Base-by-base conservation (phyloP, 2,329 filamentous ascomycete species). In the Clarireedia sp. region DNA sequence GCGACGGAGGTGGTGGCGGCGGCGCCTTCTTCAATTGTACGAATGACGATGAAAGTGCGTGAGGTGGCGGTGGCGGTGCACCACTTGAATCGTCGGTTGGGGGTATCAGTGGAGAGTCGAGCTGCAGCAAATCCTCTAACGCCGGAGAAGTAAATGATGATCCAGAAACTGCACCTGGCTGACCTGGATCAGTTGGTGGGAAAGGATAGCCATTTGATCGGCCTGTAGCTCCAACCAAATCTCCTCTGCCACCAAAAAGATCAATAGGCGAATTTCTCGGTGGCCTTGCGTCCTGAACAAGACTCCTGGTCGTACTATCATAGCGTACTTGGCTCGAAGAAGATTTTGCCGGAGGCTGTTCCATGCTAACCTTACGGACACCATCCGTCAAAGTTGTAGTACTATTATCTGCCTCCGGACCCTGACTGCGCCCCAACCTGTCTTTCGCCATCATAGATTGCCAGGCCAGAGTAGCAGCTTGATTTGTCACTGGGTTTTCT, bases 381-480 rank as follows among this genome's bases (percentile, higher is more conserved):
- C 51, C 29, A 43, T 65, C 66, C 23, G 57, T 21, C 6, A 68
- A 54, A 5, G 60, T 58, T 5, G 61, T 51, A 17, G 58, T 62
- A 54, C 64, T 68, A 37, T 59, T 57, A 54, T 60, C 56, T 17
- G 56, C 29, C 26, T 68, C 65, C 24, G 56, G 23, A 60, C 67
- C 65, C 29, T 67, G 54, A 50, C 60, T 66, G 36, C 62, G 57
- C 19, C 64, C 65, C 26, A 65, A 57, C 41, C 40, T 54, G 17
- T 67, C 67, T 50, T 58, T 64, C 10, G 49, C 50, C 50, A 48
- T 54, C n/a, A 62, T 40, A 29, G 66, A 65, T 46, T 64, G 61
- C 65, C 83, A 87, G 33, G 83, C 83, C 51, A 86, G 65, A 3
- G 79, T 81, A 24, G 83, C 83, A 41, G 83, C 83, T 65, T 82